These are phyloP conservation scores for Royoungia palumana DNA, from an alignment of 768 basidiomycete species.

Conservation along the genomic window DNA sequence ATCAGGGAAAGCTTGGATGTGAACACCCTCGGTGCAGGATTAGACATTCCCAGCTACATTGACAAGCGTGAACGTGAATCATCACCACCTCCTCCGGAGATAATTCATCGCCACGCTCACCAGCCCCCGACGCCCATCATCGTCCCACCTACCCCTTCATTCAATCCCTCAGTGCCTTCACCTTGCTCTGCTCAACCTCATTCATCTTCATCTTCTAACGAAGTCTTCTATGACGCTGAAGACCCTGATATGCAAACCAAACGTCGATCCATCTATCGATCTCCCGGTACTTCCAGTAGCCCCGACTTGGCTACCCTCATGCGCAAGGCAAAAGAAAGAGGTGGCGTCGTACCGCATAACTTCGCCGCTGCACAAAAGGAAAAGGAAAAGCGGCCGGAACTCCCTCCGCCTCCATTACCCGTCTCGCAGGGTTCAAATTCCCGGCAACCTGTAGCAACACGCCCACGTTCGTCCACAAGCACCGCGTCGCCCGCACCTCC, in stretches of 20 bases:
- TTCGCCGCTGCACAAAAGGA: constrained; percentile 28
- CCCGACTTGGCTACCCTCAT: constrained; percentile 88
- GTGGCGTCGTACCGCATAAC: constrained; percentile 39
- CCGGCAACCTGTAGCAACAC: constrained; percentile 29
- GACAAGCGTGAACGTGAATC: constrained; percentile 33
- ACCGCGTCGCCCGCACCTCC: constrained; percentile 31
- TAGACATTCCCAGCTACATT: constrained; percentile 34
- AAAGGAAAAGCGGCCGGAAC: constrained; percentile 36
- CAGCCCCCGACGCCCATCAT: constrained; percentile 61
- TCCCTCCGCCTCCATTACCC: constrained; percentile 45
- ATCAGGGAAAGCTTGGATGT: constrained; percentile 73
- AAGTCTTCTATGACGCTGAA: constrained; percentile 62
- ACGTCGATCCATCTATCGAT: constrained; percentile 82
- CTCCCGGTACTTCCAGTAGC: constrained; percentile 84
- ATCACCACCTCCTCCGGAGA: constrained; percentile 39
- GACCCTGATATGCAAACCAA: constrained; percentile 68
- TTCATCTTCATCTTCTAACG: constrained; percentile 51
- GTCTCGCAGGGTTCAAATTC: constrained; percentile 15
- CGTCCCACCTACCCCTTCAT: constrained; percentile 68
- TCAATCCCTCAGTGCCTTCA: constrained; percentile 34
- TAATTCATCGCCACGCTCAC: constrained; percentile 30
- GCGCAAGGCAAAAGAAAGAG: constrained; percentile 75
- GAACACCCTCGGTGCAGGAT: constrained; percentile 58
- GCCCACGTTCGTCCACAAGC: constrained; percentile 44
- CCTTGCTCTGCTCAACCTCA: constrained; percentile 32